These are phyloP conservation scores for Yarrowia keelungensis DNA, from an alignment of 805 yeast species.

Conservation along the genomic window DNA sequence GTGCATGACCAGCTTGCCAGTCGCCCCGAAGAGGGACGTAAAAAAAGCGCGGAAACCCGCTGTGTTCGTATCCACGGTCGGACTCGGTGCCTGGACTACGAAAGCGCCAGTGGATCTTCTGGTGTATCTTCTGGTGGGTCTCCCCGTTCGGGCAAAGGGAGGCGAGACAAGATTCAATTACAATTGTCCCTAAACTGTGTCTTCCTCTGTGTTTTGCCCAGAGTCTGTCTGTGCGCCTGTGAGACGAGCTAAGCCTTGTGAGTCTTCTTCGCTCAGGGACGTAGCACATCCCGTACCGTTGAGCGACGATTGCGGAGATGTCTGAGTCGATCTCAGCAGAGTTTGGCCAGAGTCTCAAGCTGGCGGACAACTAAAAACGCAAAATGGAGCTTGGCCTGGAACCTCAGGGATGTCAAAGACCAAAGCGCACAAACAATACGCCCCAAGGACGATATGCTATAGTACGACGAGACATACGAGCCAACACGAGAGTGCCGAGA, in stretches of 20 bases:
- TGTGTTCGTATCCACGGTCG: no score
- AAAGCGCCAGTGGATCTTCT: background rate
- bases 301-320: constrained; percentile 26
- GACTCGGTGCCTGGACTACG: no score
- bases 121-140: constrained; percentile 11
- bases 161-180: constrained; percentile 25
- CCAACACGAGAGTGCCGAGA: no score
- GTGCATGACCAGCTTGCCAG: background rate
- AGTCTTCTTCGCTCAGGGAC: background rate
- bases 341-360: background rate
- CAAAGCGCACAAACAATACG: background rate
- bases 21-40: background rate
- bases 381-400: no score
- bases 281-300: constrained; percentile 24
- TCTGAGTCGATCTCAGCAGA: background rate
- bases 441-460: background rate
- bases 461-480: constrained; percentile 5
- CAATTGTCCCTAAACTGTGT: constrained; percentile 4
- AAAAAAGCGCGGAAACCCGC: no score
- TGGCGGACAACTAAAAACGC: background rate
- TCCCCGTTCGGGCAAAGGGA: constrained; percentile 18
- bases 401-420: no score
- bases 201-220: background rate
- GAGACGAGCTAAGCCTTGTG: background rate
- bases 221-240: background rate